Percentiles rank a stretch among this genome's conserved stretches.
Conservation (phyloP, 441 rosid genomes). For the Pelargonium fulgidum region DNA sequence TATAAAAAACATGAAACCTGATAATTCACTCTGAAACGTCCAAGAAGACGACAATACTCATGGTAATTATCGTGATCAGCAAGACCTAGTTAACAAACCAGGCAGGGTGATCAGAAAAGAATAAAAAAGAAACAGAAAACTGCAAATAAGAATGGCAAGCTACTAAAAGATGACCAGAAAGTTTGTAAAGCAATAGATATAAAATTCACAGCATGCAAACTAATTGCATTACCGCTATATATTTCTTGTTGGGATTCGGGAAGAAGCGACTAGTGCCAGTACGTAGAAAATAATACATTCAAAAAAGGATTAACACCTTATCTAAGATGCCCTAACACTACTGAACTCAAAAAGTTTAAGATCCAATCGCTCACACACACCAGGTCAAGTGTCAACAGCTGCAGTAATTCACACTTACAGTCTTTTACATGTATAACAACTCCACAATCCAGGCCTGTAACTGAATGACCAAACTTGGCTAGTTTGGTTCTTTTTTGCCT, state of each 20-base stretch:
- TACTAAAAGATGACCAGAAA: neutral
- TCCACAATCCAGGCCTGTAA: neutral
- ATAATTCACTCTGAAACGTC: slow-evolving; percentile 89
- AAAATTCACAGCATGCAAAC: neutral
- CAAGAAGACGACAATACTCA: slow-evolving; percentile 97
- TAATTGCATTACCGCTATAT: neutral
- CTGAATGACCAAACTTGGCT: neutral
- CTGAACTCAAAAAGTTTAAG: neutral
- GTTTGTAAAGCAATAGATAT: neutral
- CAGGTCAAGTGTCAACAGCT: neutral
- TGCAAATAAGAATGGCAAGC: too few relatives aligned
- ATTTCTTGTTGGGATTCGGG: neutral
- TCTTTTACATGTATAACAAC: neutral
- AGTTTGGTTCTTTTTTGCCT: neutral
- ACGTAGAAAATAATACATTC: neutral
- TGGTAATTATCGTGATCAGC: slow-evolving; percentile 99
- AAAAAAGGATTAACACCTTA: neutral
- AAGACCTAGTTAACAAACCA: slow-evolving; percentile 59
- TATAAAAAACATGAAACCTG: slow-evolving; percentile 49
- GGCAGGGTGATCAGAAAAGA: neutral
- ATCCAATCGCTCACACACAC: neutral
- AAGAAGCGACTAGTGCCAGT: neutral
- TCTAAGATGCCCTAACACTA: neutral
- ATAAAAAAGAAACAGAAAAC: neutral
- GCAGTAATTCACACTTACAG: neutral